Evolutionary conservation across 495 filamentous ascomycete species (phyloP), one percentile per base, ranked within the genome.

Genomic region (Penicillium macrosclerotiorum): DNA sequence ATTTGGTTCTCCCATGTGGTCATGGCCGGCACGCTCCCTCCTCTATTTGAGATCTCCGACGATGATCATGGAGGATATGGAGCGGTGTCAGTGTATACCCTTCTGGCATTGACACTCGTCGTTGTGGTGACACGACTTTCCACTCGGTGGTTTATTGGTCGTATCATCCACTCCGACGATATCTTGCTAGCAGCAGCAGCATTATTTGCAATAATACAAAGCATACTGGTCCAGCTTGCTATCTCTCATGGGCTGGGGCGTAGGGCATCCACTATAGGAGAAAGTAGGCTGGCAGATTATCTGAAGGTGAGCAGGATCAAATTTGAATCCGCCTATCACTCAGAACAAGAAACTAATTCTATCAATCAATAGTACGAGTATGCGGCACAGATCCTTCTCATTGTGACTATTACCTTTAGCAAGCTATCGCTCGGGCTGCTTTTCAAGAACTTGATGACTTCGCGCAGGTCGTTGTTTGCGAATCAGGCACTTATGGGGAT

Each of bases 51-150:
- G 16, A 64, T 64, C 22, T 51, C 60, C 8, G 54, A 53, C n/a
- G 47, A 54, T 14, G 60, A 64, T 42, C 57, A 62, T 39, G 60
- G 54, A 7, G 60, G 60, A 22, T 64, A 62, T 42, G 43, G 47
- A 4, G 58, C 57, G 13, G 60, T 64, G 18, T 37, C 58, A 12
- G 26, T 53, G 4, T 64, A 64, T 43, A 64, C 60, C 8, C 36
- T 64, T 11, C 43, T 64, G 3, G 44, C 45, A 9, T 45, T 64
- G 42, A 57, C 49, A 19, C 27, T 59, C 8, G 37, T 51, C 9
- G 36, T 59, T 13, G 57, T 62, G 19, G 52, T 46, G 8, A 51
- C 58, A 22, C 57, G 60, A 5, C 24, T 64, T 9, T 59, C 48
- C 7, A 52, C 58, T 3, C 45, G 60, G n/a, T 62, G 55, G 49